Evolutionary conservation across 2,329 filamentous ascomycete species (phyloP).

Genomic region (Epichloe coenophiala): DNA sequence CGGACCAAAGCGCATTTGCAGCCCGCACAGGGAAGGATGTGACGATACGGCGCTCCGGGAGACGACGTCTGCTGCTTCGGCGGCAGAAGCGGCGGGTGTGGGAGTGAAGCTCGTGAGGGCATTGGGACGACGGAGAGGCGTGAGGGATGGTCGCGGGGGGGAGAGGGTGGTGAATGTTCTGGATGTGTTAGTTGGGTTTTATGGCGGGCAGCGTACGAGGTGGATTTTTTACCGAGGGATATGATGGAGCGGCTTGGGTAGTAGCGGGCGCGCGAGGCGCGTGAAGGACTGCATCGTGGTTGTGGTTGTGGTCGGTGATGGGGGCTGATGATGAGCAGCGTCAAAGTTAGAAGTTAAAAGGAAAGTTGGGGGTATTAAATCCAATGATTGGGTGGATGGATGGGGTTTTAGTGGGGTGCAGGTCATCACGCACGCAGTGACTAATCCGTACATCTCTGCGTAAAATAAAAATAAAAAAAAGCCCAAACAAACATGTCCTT

Average conservation of each 20-base stretch:
- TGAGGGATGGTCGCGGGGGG: conserved; percentile 32
- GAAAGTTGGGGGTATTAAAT: background rate
- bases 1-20: conserved; percentile 44
- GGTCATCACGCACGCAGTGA: too few relatives aligned
- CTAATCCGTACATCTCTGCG: too few relatives aligned
- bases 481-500: too few relatives aligned
- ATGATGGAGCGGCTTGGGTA: conserved; percentile 13
- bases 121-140: conserved; percentile 19
- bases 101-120: conserved; percentile 19
- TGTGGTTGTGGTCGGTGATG: background rate
- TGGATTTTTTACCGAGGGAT: conserved; percentile 11
- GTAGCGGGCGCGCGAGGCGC: conserved; percentile 16
- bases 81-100: conserved; percentile 9
- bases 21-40: conserved; percentile 36
- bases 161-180: conserved; percentile 38
- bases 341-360: too few relatives aligned
- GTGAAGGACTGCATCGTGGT: conserved; percentile 15
- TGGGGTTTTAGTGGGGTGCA: too few relatives aligned
- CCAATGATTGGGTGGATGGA: background rate
- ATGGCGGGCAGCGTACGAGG: background rate
- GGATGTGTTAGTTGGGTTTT: background rate
- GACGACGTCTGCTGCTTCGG: conserved; percentile 29
- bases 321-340: background rate
- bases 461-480: too few relatives aligned
- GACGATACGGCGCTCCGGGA: conserved; percentile 30